Conservation (phyloP, 78 protist genomes). For the Chrysochromulina parva region DNA sequence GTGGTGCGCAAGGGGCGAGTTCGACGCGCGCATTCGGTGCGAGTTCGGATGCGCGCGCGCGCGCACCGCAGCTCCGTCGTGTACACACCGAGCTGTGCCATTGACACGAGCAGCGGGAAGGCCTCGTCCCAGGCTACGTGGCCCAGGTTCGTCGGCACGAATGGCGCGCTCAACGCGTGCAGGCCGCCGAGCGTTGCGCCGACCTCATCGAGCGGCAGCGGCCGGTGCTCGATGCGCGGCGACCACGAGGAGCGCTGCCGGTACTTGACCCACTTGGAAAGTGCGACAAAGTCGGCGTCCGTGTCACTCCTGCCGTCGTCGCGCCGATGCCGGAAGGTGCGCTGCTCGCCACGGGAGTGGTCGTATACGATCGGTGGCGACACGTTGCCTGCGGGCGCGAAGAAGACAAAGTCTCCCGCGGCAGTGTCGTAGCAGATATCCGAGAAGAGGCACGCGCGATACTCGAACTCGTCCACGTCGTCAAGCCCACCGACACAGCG, state of each 20-base stretch:
- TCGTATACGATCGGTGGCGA: neutral
- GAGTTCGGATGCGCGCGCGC: no score
- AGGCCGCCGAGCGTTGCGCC: neutral
- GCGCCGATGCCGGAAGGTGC: neutral
- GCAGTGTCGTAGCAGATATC: neutral
- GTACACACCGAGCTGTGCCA: slow-evolving; percentile 16
- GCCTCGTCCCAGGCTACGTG: slow-evolving; percentile 15
- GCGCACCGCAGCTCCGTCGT: neutral
- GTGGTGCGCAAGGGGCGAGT: no score
- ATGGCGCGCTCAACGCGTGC: neutral
- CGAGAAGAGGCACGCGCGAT: neutral
- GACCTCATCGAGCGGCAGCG: neutral
- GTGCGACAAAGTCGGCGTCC: neutral
- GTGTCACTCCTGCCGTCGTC: neutral
- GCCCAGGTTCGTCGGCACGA: neutral
- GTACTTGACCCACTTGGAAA: neutral
- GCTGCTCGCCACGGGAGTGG: neutral
- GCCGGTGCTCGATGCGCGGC: neutral
- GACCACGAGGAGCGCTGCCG: neutral
- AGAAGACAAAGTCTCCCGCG: neutral
- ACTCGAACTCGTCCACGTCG: neutral
- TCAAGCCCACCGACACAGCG: neutral
- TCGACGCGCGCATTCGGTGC: no score
- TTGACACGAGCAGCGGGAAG: neutral
- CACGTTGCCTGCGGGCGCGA: neutral